Evolutionary conservation across 495 filamentous ascomycete genomes (phyloP), one percentile per base, ranked within the genome.

Genomic region (Aspergillus sclerotiicarbonarius): DNA sequence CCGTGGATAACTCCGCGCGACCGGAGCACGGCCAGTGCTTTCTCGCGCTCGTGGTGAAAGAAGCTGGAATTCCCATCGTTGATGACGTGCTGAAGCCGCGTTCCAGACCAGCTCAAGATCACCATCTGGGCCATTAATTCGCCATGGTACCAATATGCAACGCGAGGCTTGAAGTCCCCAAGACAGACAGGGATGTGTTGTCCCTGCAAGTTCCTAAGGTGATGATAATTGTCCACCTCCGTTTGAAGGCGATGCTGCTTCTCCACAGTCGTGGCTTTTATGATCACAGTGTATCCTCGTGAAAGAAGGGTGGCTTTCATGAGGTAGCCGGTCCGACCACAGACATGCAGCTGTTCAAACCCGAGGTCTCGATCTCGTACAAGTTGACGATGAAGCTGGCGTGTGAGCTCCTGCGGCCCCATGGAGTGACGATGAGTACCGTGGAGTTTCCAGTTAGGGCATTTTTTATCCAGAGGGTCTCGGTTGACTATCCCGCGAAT

Each of bases 261-360:
- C 35, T 70, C 59, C 45, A 19, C 32, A 15, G 63, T 62, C 4
- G 63, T 71, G 39, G 67, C 64, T 54, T 69, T 71, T 31, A 69
- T 66, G 1, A 69, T 41, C 47, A 69, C 54, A 29, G 67, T 69
- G 25, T 71, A 71, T 43, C 69, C 61, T 45, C 61, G 63, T 30
- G 56, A 64, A 21, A 67, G 46, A 30, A 71, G 61, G 16, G 63
- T 67, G 12, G 67, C 67, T 57, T 69, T 71, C 12, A 71, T 41
- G 16, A 71, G 64, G 47, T 66, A 71, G 16, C 66, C 65, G 15
- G 61, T 71, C 53, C 57, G 61, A 53, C 66, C 59, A 62, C 60
- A 46, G 46, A 71, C 33, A 37, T 71, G 59, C 15, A 71, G 51
- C 20, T 59, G 57, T 57, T 65, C 56, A 55, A 71, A 69, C 12